phyloP scores from a whole-genome alignment of 164 flowering plant genomes.

The Vitis amurensis region DNA sequence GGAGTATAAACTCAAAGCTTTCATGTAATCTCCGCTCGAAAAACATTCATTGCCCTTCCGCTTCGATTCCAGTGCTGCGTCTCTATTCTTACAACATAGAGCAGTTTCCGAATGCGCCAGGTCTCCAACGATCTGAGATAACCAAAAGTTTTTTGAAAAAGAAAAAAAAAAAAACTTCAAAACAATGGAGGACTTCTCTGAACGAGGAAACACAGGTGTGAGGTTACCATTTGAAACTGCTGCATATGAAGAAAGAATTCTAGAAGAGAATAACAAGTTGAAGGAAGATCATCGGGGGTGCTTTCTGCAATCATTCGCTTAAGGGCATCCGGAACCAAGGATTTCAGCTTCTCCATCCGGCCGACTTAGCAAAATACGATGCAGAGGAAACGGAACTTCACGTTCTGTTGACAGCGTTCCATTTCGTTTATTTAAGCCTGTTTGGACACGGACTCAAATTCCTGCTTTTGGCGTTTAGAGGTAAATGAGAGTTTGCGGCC shows the following conservation, averaged over 20 bases:
- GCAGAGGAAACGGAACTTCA: too few species aligned
- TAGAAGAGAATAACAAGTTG: slow-evolving; percentile 58
- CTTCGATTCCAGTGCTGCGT: slow-evolving; percentile 63
- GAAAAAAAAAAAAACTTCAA: background rate
- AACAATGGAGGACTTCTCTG: too few species aligned
- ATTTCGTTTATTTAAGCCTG: too few species aligned
- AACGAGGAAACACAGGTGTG: background rate
- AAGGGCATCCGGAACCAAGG: slow-evolving; percentile 46
- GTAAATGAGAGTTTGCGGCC: too few species aligned
- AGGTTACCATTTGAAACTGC: slow-evolving; percentile 54
- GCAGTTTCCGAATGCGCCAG: slow-evolving; percentile 44
- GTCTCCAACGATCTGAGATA: slow-evolving; percentile 47
- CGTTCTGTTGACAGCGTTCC: too few species aligned
- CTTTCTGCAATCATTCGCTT: slow-evolving; percentile 42
- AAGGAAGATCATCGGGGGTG: slow-evolving; percentile 39
- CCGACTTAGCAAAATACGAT: too few species aligned
- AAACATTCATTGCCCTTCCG: slow-evolving; percentile 64
- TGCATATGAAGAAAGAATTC: slow-evolving; percentile 45
- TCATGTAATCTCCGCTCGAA: slow-evolving; percentile 46
- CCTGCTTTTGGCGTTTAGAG: too few species aligned
- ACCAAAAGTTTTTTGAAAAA: background rate
- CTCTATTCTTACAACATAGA: slow-evolving; percentile 55
- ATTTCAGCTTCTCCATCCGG: slow-evolving; percentile 71
- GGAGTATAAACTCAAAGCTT: slow-evolving; percentile 62
- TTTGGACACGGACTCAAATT: too few species aligned